Conservation (phyloP, 2,329 filamentous ascomycete genomes). For the Xylariaceae sp. region DNA sequence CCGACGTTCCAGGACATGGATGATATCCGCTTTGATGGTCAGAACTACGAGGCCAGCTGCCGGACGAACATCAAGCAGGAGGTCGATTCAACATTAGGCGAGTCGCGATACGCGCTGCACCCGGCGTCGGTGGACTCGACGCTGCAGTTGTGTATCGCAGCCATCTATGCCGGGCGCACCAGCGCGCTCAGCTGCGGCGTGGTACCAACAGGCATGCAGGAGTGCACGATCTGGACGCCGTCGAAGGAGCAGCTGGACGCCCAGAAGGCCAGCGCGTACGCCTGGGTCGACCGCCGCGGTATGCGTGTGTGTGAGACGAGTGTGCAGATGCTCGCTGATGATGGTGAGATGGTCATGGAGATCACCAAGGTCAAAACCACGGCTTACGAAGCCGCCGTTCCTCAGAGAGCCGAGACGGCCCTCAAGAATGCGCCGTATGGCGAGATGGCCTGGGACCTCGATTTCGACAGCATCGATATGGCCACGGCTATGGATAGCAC, state of each 20-base stretch:
- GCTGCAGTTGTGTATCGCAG: conserved; percentile 15
- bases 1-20: conserved; percentile 11
- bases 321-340: conserved; percentile 15
- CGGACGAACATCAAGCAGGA: conserved; percentile 3
- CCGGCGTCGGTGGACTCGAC: conserved; percentile 25
- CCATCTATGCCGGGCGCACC: conserved; percentile 9
- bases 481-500: conserved; percentile 4
- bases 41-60: conserved; percentile 5
- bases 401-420: conserved; percentile 12
- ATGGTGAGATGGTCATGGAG: conserved; percentile 20
- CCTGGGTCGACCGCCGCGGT: conserved; percentile 14
- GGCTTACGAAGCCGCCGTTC: conserved; percentile 23
- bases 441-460: conserved; percentile 19
- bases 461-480: conserved; percentile 14
- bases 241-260: not conserved
- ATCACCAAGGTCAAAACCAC: conserved; percentile 18
- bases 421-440: conserved; percentile 16
- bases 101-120: conserved; percentile 24
- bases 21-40: conserved; percentile 7
- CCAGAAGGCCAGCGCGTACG: not conserved
- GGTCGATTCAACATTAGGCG: conserved; percentile 6
- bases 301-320: conserved; percentile 14
- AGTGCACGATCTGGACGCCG: conserved; percentile 8
- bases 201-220: conserved; percentile 8
- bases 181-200: conserved; percentile 14